Percentiles rank a stretch among this genome's conserved stretches.
phyloP scores from a whole-genome alignment of 2,329 filamentous ascomycete genomes.

The Aureobasidium sp. region DNA sequence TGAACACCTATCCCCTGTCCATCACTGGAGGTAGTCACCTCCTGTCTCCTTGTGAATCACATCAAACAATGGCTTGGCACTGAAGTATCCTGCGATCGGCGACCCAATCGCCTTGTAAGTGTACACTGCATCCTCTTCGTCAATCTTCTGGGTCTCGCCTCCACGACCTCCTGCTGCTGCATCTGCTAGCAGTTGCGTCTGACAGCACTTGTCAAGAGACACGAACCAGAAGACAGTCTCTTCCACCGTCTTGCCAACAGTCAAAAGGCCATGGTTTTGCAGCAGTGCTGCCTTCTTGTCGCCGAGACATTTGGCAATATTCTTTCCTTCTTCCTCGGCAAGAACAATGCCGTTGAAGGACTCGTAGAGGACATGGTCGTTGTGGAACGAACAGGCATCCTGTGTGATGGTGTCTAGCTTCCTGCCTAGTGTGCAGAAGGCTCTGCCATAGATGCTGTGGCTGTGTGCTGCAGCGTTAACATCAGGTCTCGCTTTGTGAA shows the following conservation, averaged over 20 bases:
- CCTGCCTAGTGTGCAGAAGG: constrained; percentile 35
- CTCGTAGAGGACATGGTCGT: constrained; percentile 32
- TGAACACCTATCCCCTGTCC: not conserved
- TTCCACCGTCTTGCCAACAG: constrained; percentile 32
- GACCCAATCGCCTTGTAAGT: constrained; percentile 60
- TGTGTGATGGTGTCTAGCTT: constrained; percentile 39
- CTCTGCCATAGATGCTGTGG: constrained; percentile 37
- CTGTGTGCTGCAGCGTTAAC: constrained; percentile 37
- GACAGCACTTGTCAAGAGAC: constrained; percentile 33
- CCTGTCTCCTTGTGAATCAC: constrained; percentile 54
- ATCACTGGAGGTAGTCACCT: constrained; percentile 44
- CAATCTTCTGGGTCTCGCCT: constrained; percentile 56
- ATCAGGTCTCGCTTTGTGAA: constrained; percentile 35
- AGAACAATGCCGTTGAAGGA: constrained; percentile 41
- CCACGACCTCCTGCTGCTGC: constrained; percentile 55
- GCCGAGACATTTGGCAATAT: constrained; percentile 34
- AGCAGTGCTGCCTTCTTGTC: constrained; percentile 34
- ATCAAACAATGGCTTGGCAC: constrained; percentile 63
- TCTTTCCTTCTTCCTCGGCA: constrained; percentile 35
- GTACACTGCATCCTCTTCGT: constrained; percentile 57
- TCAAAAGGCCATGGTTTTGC: constrained; percentile 39
- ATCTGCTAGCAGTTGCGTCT: constrained; percentile 43
- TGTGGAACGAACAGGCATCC: constrained; percentile 34
- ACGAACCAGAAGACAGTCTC: constrained; percentile 36
- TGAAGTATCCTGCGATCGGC: constrained; percentile 58